A percentile compares a stretch with the other conserved stretches of the same genome.
These are phyloP conservation scores for Phalaenopsis equestris DNA, from an alignment of 106 monocot species.

Conservation along the genomic window DNA sequence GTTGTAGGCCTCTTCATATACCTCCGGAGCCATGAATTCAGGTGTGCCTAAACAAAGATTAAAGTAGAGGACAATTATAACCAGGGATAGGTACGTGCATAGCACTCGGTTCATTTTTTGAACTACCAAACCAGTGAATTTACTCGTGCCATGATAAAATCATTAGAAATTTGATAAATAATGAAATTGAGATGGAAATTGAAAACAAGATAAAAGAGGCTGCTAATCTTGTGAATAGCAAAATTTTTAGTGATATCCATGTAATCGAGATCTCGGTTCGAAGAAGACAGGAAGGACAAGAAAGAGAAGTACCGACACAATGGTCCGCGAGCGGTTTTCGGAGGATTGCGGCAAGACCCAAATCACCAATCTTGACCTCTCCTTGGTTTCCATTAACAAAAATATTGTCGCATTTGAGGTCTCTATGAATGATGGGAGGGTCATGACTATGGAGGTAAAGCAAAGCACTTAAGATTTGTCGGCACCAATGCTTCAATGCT, in stretches of 20 bases:
- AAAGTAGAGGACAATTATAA: background rate
- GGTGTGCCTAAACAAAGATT: slow-evolving; percentile 14
- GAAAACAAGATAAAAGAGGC: no score
- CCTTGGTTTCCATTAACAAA: slow-evolving; percentile 45
- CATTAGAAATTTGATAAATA: no score
- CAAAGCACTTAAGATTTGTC: slow-evolving; percentile 31
- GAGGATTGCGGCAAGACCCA: slow-evolving; percentile 34
- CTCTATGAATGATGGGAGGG: slow-evolving; percentile 40
- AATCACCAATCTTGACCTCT: slow-evolving; percentile 43
- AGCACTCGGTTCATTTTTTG: no score
- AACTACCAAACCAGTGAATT: no score
- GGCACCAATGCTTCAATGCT: slow-evolving; percentile 35
- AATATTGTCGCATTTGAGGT: slow-evolving; percentile 41
- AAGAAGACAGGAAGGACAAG: background rate
- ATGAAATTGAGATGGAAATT: no score
- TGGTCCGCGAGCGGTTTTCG: slow-evolving; percentile 14
- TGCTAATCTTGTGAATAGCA: no score
- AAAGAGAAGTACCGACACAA: slow-evolving; percentile 13
- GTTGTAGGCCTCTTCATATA: slow-evolving; percentile 24
- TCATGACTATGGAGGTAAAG: slow-evolving; percentile 35
- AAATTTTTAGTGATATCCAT: no score
- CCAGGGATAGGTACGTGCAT: no score
- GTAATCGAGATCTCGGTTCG: no score
- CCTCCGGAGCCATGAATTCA: slow-evolving; percentile 27
- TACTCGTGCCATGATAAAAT: no score